These are phyloP conservation scores for Parascedosporium putredinis DNA, from an alignment of 2,329 filamentous ascomycete species.

Conservation along the genomic window DNA sequence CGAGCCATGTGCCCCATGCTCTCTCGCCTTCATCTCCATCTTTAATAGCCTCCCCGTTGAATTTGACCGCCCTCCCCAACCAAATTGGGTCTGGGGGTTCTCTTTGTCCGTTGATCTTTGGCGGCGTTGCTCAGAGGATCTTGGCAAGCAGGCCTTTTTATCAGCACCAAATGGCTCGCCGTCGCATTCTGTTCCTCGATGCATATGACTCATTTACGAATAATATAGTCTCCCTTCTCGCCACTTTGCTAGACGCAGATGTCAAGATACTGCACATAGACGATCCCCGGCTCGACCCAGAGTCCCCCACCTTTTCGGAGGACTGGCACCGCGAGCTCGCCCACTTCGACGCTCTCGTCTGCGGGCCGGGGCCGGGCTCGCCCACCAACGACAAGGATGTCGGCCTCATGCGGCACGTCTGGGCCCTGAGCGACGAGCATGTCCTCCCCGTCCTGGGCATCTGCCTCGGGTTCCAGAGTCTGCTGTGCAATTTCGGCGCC, in stretches of 20 bases:
- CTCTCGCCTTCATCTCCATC: too few relatives aligned
- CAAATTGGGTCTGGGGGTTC: too few relatives aligned
- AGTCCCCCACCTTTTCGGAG: slow-evolving; percentile 25
- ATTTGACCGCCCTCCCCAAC: too few relatives aligned
- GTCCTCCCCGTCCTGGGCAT: slow-evolving; percentile 74
- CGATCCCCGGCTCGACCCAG: slow-evolving; percentile 35
- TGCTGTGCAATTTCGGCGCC: slow-evolving; percentile 60
- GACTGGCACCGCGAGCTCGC: slow-evolving; percentile 40
- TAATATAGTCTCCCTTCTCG: slow-evolving; percentile 79
- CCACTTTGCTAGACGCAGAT: slow-evolving; percentile 54
- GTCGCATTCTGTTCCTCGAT: slow-evolving; percentile 74
- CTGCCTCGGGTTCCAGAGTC: slow-evolving; percentile 79
- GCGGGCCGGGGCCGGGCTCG: slow-evolving; percentile 82
- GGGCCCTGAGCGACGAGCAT: slow-evolving; percentile 50
- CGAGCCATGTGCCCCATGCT: too few relatives aligned
- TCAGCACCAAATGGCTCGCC: slow-evolving; percentile 17
- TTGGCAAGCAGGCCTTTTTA: not conserved
- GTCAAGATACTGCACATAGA: slow-evolving; percentile 64
- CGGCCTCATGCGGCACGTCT: slow-evolving; percentile 69
- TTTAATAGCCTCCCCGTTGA: too few relatives aligned
- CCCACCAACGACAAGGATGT: slow-evolving; percentile 65
- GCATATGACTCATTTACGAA: slow-evolving; percentile 96
- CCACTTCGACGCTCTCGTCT: slow-evolving; percentile 73
- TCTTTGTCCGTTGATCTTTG: too few relatives aligned
- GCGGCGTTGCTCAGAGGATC: too few relatives aligned